Conservation (phyloP, 1,139 yeast species). For the Suhomyces bolitotheri region DNA sequence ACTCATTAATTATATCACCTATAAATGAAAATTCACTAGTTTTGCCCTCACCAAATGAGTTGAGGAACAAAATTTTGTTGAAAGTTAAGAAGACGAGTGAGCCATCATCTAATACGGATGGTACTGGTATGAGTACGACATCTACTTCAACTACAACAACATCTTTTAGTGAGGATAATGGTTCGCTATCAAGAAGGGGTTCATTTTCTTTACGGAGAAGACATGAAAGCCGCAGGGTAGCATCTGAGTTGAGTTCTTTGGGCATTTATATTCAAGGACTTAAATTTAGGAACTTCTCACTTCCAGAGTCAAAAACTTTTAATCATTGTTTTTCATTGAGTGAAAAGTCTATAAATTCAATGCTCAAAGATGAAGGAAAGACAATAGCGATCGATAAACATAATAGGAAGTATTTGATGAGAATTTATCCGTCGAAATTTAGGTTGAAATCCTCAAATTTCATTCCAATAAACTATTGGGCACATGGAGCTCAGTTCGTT, state of each 20-base stretch:
- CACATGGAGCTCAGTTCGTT: slow-evolving; percentile 85
- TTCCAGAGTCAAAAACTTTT: slow-evolving; percentile 79
- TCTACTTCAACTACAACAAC: slow-evolving; percentile 23
- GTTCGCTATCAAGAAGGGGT: slow-evolving; percentile 16
- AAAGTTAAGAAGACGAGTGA: slow-evolving; percentile 68
- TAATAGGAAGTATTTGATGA: slow-evolving; percentile 70
- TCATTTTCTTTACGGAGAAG: slow-evolving; percentile 28
- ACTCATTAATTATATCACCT: slow-evolving; percentile 51
- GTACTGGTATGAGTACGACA: slow-evolving; percentile 4
- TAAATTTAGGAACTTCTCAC: slow-evolving; percentile 77
- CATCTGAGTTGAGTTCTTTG: slow-evolving; percentile 56
- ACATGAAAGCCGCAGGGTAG: slow-evolving; percentile 26
- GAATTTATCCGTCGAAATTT: slow-evolving; percentile 83
- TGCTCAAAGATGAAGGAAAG: slow-evolving; percentile 63
- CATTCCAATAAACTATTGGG: slow-evolving; percentile 78
- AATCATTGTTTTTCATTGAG: slow-evolving; percentile 87
- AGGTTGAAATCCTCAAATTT: slow-evolving; percentile 80
- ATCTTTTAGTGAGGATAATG: slow-evolving; percentile 52
- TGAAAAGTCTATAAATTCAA: slow-evolving; percentile 64
- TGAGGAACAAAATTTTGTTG: slow-evolving; percentile 68
- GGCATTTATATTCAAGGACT: slow-evolving; percentile 72
- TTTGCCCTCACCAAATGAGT: slow-evolving; percentile 72
- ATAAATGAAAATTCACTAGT: slow-evolving; percentile 22
- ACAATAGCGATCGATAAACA: slow-evolving; percentile 64
- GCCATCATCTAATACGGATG: not conserved